Evolutionary conservation across 2,329 filamentous ascomycete species (phyloP).

Genomic region (Verticillium albo-atrum): DNA sequence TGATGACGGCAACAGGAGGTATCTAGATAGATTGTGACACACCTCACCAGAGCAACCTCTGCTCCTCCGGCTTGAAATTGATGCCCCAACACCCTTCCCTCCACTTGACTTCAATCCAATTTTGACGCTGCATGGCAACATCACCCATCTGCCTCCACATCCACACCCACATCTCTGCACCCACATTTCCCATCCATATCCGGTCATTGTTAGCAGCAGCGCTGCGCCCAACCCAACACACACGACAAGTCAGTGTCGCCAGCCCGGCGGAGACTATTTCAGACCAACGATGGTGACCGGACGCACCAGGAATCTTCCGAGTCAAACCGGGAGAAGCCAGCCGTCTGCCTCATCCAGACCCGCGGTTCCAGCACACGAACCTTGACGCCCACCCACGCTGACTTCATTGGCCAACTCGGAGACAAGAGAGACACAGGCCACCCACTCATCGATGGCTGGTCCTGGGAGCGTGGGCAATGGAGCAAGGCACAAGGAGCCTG

Average conservation of each 20-base stretch:
- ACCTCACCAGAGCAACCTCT: too few species aligned
- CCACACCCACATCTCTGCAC: neutral
- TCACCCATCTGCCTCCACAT: neutral
- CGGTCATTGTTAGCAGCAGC: neutral
- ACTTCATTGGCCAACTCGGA: neutral
- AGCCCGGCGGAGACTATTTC: neutral
- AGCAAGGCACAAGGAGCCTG: neutral
- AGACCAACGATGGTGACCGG: neutral
- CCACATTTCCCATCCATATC: neutral
- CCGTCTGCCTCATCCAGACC: neutral
- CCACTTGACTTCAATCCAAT: neutral
- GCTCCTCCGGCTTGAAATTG: neutral
- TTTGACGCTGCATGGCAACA: neutral
- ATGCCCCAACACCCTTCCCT: neutral
- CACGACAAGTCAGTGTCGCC: too few species aligned
- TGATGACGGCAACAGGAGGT: neutral
- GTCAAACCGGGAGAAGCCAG: neutral
- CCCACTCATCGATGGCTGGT: neutral
- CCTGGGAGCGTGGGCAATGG: neutral
- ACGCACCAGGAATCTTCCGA: neutral
- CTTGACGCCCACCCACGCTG: neutral
- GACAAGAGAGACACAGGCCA: neutral
- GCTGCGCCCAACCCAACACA: too few species aligned
- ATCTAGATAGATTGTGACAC: too few species aligned
- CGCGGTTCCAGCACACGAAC: neutral